Conservation (phyloP, 352 stramenopile species). For the Thraustotheca clavata region DNA sequence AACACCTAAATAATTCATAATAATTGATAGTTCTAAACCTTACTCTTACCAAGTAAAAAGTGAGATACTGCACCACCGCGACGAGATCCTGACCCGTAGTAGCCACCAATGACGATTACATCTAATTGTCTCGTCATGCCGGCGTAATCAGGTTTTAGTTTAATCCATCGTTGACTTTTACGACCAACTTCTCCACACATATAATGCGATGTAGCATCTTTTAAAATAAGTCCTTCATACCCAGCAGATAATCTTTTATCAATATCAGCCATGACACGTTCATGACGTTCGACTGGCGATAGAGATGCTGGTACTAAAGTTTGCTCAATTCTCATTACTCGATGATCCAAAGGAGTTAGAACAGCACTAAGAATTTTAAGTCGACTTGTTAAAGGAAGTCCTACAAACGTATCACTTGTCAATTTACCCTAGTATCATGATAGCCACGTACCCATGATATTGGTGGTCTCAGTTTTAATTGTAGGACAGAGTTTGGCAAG, state of each 20-base stretch:
- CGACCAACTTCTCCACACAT: constrained; percentile 79
- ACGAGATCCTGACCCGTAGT: constrained; percentile 65
- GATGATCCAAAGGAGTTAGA: constrained; percentile 59
- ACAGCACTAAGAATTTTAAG: constrained; percentile 54
- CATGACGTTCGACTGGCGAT: constrained; percentile 65
- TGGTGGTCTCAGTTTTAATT: not conserved
- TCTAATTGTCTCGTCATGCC: constrained; percentile 80
- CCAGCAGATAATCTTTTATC: constrained; percentile 62
- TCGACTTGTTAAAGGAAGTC: constrained; percentile 50
- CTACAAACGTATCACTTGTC: constrained; percentile 15
- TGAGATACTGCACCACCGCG: constrained; percentile 72
- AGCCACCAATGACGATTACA: constrained; percentile 68
- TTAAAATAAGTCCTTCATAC: constrained; percentile 75
- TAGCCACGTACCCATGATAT: constrained; percentile 16
- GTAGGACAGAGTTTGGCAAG: not conserved
- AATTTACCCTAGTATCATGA: not conserved
- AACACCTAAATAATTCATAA: constrained; percentile 28
- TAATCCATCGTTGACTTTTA: constrained; percentile 78
- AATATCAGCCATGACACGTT: constrained; percentile 73
- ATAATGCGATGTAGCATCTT: constrained; percentile 80
- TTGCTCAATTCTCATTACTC: constrained; percentile 71
- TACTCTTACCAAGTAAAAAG: constrained; percentile 38
- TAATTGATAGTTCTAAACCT: no score
- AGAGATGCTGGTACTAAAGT: constrained; percentile 56
- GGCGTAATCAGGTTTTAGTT: constrained; percentile 81